Evolutionary conservation across 768 basidiomycete genomes (phyloP), one percentile per base, ranked within the genome.

Genomic region (Hirschioporus abietinus): DNA sequence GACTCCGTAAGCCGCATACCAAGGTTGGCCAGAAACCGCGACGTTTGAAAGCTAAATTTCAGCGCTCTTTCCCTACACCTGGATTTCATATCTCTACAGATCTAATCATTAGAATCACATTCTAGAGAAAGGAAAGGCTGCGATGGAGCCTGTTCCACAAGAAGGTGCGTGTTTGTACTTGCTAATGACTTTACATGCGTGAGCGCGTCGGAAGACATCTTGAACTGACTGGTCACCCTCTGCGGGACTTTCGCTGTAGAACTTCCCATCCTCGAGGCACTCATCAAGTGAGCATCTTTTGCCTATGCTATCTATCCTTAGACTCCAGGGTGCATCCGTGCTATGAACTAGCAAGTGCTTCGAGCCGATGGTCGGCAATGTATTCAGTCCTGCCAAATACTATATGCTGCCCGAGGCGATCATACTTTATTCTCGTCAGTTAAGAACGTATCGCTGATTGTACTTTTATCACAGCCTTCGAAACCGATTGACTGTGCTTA

Each of bases 401-500:
- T 62, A 66, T 66, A 67, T 71, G 65, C 68, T n/a, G 20, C 34
- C 20, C 58, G 60, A 30, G 42, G 52, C 58, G 25, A 59, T n/a
- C 59, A n/a, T 65, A 25, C 62, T 30, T 35, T 35, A 25, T 9
- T 57, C 30, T 30, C 30, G 30, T 3, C 30, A 30, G 30, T 30
- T 8, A 34, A 42, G 63, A 35, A 36, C 36, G 57, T 35, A 26
- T 65, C 64, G 35, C 25, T 23, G 63, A 58, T 34, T 64, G 58
- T 62, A 58, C 24, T 1, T 36, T 66, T 24, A 60, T 42, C 36
- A 60, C 76, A 96, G 93, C 78, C 95, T 98, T 76, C 88, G 96
- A 66, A 96, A 97, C 78, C 88, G 96, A 69, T 86, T 99, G 62
- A 96, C 96, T 8, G 95, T 88, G 12, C 87, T 96, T 76, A 95